Base-by-base conservation (phyloP, 495 filamentous ascomycete species). In the Cercophora samala region DNA sequence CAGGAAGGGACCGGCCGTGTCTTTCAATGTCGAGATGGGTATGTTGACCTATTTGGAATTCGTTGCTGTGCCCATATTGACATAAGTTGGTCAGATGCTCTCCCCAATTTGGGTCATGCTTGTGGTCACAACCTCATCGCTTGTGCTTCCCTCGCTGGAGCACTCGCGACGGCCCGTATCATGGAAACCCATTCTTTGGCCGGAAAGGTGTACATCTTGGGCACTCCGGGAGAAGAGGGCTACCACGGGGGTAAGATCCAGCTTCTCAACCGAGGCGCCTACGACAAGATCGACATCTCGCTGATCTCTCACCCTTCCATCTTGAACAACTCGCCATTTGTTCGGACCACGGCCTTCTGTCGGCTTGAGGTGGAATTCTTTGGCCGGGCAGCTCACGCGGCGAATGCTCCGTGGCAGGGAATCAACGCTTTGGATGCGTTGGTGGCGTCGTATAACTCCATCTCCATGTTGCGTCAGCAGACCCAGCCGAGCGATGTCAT, bases 71-170 rank as follows among this genome's bases (percentile, higher is more conserved):
- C 37, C 13, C 37, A 11, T 1, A 6, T 21, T 56, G n/a, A 56
- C 53, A 29, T n/a, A 21, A 4, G 52, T 8, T 56, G n/a, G 3
- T 29, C n/a, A 56, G 53, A 88, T 66, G 85, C 85, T 0, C 77
- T 88, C 21, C 86, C 86, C 0, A 79, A 71, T 3, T 84, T 90
- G 51, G 88, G 87, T 46, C 88, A 91, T 69, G 87, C 87, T 0
- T 90, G 88, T 64, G 88, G 89, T 5, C 88, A 90, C 75, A 90
- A 90, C 64, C 84, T 91, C 1, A 91, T 90, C 66, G 84, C 88
- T 5, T 89, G 82, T 0, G 83, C 83, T 22, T 89, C 88, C 2
- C 73, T 90, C 13, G 81, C 84, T 0, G 88, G 78, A 0, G 88
- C 83, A 13, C 72, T 91, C 5, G 87, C 86, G n/a, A 78, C 86